Percentiles rank a stretch among this genome's conserved stretches.
These are phyloP conservation scores for Rhizodiscina lignyota DNA, from an alignment of 495 filamentous ascomycete genomes.

Conservation along the genomic window DNA sequence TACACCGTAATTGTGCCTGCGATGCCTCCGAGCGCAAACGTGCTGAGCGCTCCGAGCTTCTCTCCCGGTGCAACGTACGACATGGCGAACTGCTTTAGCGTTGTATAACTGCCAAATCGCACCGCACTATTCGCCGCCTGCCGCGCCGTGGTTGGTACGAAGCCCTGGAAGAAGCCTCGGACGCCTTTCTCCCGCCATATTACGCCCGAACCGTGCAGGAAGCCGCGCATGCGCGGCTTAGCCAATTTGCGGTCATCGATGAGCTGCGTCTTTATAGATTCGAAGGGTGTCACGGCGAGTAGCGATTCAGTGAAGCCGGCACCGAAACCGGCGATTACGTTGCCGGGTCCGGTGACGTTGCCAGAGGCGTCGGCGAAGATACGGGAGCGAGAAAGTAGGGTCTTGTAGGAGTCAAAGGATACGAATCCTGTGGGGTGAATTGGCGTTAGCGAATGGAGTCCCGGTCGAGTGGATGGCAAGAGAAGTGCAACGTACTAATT, in stretches of 20 bases:
- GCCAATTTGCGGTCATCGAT: slow-evolving; percentile 89
- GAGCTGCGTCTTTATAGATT: slow-evolving; percentile 92
- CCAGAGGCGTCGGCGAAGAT: slow-evolving; percentile 54
- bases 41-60: slow-evolving; percentile 76
- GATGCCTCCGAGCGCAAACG: slow-evolving; percentile 79
- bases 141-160: slow-evolving; percentile 84
- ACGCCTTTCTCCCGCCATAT: slow-evolving; percentile 79
- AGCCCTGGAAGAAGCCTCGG: slow-evolving; percentile 89
- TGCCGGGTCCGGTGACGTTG: slow-evolving; percentile 76
- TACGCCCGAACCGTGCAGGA: slow-evolving; percentile 74
- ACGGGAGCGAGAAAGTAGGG: slow-evolving; percentile 43
- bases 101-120: slow-evolving; percentile 79
- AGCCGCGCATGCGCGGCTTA: slow-evolving; percentile 78
- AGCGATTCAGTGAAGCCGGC: slow-evolving; percentile 89
- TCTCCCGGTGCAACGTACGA: slow-evolving; percentile 86
- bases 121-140: slow-evolving; percentile 90
- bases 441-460: not conserved
- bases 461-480: not conserved
- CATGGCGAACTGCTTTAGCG: slow-evolving; percentile 77
- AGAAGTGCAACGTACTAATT: slow-evolving; percentile 46
- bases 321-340: slow-evolving; percentile 85
- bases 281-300: slow-evolving; percentile 88
- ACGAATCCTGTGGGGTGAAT: slow-evolving; percentile 52
- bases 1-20: slow-evolving; percentile 91
- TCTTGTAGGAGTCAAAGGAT: slow-evolving; percentile 86